A percentile compares a stretch with the other conserved stretches of the same genome.
phyloP scores from a whole-genome alignment of 2,329 filamentous ascomycete genomes.

The Capronia americana region DNA sequence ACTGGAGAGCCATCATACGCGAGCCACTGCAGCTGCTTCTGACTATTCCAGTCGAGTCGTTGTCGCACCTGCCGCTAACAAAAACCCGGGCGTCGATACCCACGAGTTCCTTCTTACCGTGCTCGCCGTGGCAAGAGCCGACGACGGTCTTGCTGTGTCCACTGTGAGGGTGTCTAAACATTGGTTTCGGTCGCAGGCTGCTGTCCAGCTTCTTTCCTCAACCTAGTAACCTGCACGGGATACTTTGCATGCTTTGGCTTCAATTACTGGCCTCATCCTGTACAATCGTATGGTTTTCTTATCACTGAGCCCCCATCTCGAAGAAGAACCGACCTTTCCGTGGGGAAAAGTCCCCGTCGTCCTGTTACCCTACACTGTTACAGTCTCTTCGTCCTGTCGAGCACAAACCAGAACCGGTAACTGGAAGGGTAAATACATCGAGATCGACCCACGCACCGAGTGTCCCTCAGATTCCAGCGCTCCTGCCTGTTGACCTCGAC shows the following conservation, averaged over 20 bases:
- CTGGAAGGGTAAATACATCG: background rate
- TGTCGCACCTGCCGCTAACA: constrained; percentile 48
- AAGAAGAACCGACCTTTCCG: background rate
- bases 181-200: background rate
- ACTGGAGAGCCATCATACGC: background rate
- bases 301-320: background rate
- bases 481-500: background rate
- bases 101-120: background rate
- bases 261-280: background rate
- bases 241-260: constrained; percentile 5
- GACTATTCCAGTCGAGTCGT: background rate
- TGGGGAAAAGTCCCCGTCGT: background rate
- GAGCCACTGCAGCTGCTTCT: background rate
- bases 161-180: background rate
- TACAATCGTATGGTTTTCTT: constrained; percentile 1
- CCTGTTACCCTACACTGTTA: background rate
- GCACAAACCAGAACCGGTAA: background rate
- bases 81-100: background rate
- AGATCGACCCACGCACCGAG: background rate
- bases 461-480: background rate
- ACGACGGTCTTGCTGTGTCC: background rate
- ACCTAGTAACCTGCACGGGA: background rate
- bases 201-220: background rate
- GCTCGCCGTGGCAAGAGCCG: background rate
- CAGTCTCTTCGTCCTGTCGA: background rate